phyloP scores from a whole-genome alignment of 371 early-diverging fungal species.

The Dinochytrium kinnereticum region DNA sequence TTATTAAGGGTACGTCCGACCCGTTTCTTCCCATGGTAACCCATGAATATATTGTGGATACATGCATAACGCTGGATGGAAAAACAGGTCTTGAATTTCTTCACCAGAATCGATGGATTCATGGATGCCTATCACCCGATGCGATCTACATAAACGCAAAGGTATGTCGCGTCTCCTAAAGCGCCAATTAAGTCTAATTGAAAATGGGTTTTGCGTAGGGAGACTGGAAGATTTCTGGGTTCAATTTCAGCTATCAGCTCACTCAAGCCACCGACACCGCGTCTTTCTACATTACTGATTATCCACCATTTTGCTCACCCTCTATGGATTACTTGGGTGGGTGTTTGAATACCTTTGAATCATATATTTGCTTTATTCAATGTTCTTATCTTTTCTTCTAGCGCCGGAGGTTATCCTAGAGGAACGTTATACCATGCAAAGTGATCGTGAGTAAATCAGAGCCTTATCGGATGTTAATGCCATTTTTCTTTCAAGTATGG shows the following conservation, averaged over 20 bases:
- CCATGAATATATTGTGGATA: too few species aligned
- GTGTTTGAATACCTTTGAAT: slow-evolving; percentile 37
- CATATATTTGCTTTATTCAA: background rate
- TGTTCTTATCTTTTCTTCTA: slow-evolving; percentile 26
- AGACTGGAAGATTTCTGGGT: slow-evolving; percentile 92
- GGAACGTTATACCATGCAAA: slow-evolving; percentile 56
- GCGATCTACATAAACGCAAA: slow-evolving; percentile 80
- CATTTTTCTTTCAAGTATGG: slow-evolving; percentile 56
- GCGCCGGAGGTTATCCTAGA: slow-evolving; percentile 82
- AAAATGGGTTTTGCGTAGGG: slow-evolving; percentile 46
- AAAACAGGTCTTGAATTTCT: slow-evolving; percentile 42
- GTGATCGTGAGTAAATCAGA: slow-evolving; percentile 57
- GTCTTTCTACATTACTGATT: slow-evolving; percentile 54
- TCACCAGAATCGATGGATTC: slow-evolving; percentile 64
- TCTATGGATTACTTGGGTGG: slow-evolving; percentile 67
- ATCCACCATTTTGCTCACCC: slow-evolving; percentile 70
- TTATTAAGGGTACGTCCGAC: slow-evolving; percentile 76
- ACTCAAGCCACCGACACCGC: slow-evolving; percentile 26
- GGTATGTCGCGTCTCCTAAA: slow-evolving; percentile 11
- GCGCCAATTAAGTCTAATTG: background rate
- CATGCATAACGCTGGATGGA: too few species aligned
- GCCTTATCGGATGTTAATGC: background rate
- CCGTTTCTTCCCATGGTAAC: slow-evolving; percentile 32
- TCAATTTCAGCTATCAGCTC: slow-evolving; percentile 53
- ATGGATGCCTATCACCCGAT: slow-evolving; percentile 77